Percentiles rank a stretch among this genome's conserved stretches.
phyloP scores from a whole-genome alignment of 306 rosid genomes.

The Fragaria iinumae region DNA sequence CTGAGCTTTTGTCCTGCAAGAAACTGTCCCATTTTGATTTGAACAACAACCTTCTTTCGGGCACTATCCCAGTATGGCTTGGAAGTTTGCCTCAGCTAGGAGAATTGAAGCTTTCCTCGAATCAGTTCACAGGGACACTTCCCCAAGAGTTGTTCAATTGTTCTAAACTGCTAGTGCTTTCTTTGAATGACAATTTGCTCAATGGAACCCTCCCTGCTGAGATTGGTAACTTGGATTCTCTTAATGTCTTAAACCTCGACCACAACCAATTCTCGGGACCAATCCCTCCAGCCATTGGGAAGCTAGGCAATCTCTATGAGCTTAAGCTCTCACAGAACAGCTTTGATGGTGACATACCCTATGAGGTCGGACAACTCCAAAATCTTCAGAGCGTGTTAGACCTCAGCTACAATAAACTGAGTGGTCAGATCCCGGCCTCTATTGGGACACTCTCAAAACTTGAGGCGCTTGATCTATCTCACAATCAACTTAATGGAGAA shows the following conservation, averaged over 20 bases:
- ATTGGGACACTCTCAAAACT: constrained; percentile 59
- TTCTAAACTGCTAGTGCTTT: constrained; percentile 69
- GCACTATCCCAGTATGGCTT: constrained; percentile 72
- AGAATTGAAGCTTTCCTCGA: constrained; percentile 75
- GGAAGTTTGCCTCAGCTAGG: constrained; percentile 70
- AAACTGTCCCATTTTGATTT: constrained; percentile 68
- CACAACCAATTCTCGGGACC: constrained; percentile 59
- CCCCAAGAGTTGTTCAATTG: constrained; percentile 67
- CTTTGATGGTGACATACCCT: constrained; percentile 65
- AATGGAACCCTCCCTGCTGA: constrained; percentile 70
- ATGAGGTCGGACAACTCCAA: constrained; percentile 72
- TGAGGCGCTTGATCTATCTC: constrained; percentile 84
- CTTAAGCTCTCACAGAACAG: constrained; percentile 60
- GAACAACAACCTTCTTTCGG: constrained; percentile 61
- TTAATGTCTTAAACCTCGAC: constrained; percentile 67
- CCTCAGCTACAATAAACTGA: constrained; percentile 78
- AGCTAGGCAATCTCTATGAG: constrained; percentile 68
- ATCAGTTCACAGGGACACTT: constrained; percentile 58
- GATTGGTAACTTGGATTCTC: constrained; percentile 58
- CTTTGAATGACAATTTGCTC: constrained; percentile 57
- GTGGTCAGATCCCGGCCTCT: constrained; percentile 66
- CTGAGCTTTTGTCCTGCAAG: constrained; percentile 71
- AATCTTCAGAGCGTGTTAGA: constrained; percentile 83
- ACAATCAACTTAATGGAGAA: constrained; percentile 75
- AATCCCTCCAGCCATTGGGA: constrained; percentile 58